A percentile compares a stretch with the other conserved stretches of the same genome.
Conservation (phyloP, 2,329 filamentous ascomycete genomes). For the Microcyclosporella mali region DNA sequence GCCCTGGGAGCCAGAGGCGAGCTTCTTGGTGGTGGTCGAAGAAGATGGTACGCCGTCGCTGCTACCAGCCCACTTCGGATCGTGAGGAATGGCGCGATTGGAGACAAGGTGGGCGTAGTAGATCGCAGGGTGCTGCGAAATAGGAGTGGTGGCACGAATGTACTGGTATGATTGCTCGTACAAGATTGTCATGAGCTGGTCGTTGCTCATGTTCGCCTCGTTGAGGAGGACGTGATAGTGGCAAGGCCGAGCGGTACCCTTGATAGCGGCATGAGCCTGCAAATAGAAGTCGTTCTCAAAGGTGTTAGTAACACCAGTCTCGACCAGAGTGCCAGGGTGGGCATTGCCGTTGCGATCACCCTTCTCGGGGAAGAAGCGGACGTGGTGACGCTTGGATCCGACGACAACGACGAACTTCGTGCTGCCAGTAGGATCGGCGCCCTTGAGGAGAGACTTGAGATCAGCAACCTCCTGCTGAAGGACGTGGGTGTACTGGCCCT, state of each 20-base stretch:
- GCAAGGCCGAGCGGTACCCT: conserved; percentile 86
- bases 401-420: conserved; percentile 79
- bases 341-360: conserved; percentile 75
- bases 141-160: conserved; percentile 81
- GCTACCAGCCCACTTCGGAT: conserved; percentile 41
- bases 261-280: conserved; percentile 69
- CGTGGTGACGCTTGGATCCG: conserved; percentile 88
- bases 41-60: conserved; percentile 14
- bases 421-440: conserved; percentile 30
- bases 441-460: conserved; percentile 52
- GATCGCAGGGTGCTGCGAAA: conserved; percentile 79
- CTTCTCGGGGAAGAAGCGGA: conserved; percentile 77
- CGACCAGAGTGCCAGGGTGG: conserved; percentile 78
- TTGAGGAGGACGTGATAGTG: conserved; percentile 80
- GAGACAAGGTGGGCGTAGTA: conserved; percentile 95
- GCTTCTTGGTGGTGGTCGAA: conserved; percentile 14
- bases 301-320: conserved; percentile 83
- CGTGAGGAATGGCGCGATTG: conserved; percentile 70
- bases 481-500: conserved; percentile 77
- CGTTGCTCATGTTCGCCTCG: conserved; percentile 61
- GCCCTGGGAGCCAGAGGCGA: conserved; percentile 32
- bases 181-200: conserved; percentile 76
- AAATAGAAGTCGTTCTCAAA: conserved; percentile 85
- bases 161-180: conserved; percentile 96
- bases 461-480: conserved; percentile 68